A percentile compares a stretch with the other conserved stretches of the same genome.
phyloP scores from a whole-genome alignment of 345 rosid genomes.

The Citrus hindsii region DNA sequence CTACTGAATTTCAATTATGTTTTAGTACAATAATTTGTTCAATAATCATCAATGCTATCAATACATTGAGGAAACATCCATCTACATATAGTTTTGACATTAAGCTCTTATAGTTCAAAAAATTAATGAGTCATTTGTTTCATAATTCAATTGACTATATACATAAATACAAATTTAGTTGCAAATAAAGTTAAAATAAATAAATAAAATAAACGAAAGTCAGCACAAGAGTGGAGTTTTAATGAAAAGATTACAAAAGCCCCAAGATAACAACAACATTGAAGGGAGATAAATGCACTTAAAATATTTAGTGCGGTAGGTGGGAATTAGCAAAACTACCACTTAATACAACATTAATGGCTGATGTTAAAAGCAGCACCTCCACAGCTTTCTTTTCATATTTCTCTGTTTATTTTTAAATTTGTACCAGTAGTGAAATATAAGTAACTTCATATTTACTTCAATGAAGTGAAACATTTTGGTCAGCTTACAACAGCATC shows the following conservation, averaged over 20 bases:
- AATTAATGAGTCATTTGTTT: neutral
- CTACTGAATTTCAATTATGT: no score
- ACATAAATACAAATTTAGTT: neutral
- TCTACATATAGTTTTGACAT: neutral
- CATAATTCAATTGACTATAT: neutral
- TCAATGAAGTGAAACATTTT: neutral
- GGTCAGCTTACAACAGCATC: neutral
- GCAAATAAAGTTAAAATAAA: neutral
- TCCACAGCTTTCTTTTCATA: neutral
- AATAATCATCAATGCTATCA: no score
- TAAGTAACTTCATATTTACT: neutral
- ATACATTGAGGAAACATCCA: neutral
- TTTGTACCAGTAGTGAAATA: neutral
- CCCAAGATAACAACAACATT: conserved; percentile 2
- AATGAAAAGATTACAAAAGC: neutral
- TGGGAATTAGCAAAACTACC: conserved; percentile 13
- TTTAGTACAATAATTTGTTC: no score
- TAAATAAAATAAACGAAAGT: neutral
- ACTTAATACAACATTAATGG: conserved; percentile 16
- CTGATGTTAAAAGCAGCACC: neutral
- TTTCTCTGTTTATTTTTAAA: neutral
- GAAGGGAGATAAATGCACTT: neutral
- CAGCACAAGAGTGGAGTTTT: neutral
- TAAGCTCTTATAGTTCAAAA: neutral
- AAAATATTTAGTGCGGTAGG: conserved; percentile 17